phyloP scores from a whole-genome alignment of 805 yeast species.

The Teunomyces tritomae region DNA sequence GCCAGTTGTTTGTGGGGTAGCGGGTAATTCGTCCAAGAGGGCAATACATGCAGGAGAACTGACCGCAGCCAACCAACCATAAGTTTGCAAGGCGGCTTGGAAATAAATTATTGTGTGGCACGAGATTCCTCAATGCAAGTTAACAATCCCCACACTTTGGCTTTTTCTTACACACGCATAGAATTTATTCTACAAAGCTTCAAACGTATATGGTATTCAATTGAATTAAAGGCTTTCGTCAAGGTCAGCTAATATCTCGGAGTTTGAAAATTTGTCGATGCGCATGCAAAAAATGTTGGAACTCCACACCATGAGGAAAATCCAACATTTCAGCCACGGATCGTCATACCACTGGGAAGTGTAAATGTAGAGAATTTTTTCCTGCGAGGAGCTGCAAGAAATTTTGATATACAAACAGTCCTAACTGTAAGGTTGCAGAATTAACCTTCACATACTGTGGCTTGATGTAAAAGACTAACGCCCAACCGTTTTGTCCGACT shows the following conservation, averaged over 20 bases:
- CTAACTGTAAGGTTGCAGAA: too few species aligned
- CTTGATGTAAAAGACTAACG: neutral
- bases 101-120: neutral
- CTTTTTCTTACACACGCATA: neutral
- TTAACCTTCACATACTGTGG: neutral
- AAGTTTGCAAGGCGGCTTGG: neutral
- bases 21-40: too few species aligned
- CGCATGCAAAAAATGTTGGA: neutral
- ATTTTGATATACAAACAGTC: too few species aligned
- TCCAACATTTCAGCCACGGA: neutral
- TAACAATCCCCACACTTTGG: neutral
- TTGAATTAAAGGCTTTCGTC: neutral
- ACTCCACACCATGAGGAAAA: neutral
- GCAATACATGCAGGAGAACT: too few species aligned
- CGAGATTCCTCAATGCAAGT: neutral
- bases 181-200: too few species aligned
- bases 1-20: slow-evolving; percentile 1
- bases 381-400: too few species aligned
- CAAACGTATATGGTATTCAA: neutral
- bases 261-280: neutral
- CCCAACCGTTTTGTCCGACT: neutral
- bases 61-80: neutral
- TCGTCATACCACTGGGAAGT: neutral
- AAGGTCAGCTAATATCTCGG: neutral
- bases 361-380: neutral